Evolutionary conservation across 306 rosid genomes (phyloP).

Genomic region (Casuarina equisetifolia): DNA sequence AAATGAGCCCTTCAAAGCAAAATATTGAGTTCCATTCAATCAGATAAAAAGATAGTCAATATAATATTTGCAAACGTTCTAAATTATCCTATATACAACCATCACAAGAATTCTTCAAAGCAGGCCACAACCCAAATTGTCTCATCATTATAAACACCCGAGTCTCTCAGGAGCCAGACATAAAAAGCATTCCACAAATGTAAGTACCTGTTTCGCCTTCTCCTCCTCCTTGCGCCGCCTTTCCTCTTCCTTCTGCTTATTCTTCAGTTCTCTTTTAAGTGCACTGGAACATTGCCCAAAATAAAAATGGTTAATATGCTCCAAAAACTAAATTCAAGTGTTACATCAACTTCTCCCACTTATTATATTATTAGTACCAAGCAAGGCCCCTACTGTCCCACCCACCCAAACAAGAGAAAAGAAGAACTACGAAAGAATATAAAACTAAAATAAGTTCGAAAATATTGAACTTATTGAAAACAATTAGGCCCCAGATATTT

Average conservation of each 20-base stretch:
- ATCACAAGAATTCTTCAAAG: not conserved
- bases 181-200: not conserved
- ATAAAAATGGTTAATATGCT: not conserved
- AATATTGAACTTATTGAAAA: not conserved
- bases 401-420: not conserved
- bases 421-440: not conserved
- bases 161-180: not conserved
- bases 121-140: not conserved
- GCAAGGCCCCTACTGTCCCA: not conserved
- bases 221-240: constrained; percentile 76
- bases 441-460: not conserved
- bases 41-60: not conserved
- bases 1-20: too few species aligned
- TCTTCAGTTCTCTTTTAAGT: constrained; percentile 66
- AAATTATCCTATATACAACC: not conserved
- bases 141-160: not conserved
- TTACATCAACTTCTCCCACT: not conserved
- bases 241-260: constrained; percentile 72
- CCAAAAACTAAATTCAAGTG: not conserved
- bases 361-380: not conserved
- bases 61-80: not conserved
- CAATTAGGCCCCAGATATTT: not conserved
- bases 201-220: constrained; percentile 61
- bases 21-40: not conserved
- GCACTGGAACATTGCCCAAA: constrained; percentile 47